Base-by-base conservation (phyloP, 2,329 filamentous ascomycete species). In the Alternaria sp. region DNA sequence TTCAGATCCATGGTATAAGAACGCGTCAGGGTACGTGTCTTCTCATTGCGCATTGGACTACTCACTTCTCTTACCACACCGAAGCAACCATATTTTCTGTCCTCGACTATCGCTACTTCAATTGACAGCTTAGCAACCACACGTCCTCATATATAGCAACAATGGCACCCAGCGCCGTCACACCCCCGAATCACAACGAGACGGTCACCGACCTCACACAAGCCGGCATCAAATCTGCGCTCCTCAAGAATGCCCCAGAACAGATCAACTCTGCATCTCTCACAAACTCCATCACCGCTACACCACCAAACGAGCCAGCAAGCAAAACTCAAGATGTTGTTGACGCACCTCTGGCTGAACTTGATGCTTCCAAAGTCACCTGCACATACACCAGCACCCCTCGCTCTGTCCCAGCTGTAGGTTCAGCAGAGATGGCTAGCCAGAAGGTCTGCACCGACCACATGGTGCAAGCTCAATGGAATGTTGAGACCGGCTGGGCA, bases 391-490 rank as follows among this genome's bases (percentile, higher is more conserved):
- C 79, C 59, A 73, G 69, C 3, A 55, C 72, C 5, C 81, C 81
- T 4, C 79, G 81, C 57, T 26, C 78, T 26, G 80, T 82, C 3
- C 83, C 82, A 36, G 73, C 65, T 16, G 70, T 77, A 39, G 75
- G 78, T 60, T 78, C 77, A 41, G 67, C 77, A 26, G 81, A 82
- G 62, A 74, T 78, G 66, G 64, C 72, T 46, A 71, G 75, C 42
- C 75, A 80, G 49, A 80, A 79, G 62, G 76, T 78, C 60, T 86
- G 84, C 83, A 93, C 91, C 64, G 93, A 97, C 83, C 94, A 97
- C 84, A 96, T 97, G 93, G 84, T 95, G 71, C 89, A 88, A 52
- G 89, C 84, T 20, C 81, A 82, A 54, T 96, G 93, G 92, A 88
- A 84, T 34, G 80, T 78, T 22, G 75, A 81, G 43, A 75, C 80